Evolutionary conservation across 768 basidiomycete species (phyloP), one percentile per base, ranked within the genome.

Genomic region (Termitomyces sp.): DNA sequence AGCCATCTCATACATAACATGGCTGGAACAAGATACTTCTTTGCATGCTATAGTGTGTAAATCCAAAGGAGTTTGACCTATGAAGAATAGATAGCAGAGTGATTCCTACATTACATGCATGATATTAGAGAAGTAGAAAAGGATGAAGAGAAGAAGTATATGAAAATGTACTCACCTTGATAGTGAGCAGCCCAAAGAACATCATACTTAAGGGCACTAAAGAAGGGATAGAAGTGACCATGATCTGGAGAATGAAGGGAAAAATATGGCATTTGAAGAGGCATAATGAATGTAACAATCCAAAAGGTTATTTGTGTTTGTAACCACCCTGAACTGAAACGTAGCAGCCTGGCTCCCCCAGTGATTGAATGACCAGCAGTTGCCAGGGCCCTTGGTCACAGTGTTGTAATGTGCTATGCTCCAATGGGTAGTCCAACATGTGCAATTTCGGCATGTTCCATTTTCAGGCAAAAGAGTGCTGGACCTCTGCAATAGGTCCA

Each of bases 1-100:
- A 9, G 84, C 84, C 67, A 88, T 77, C 65, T 89, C 89, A 21
- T 75, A 68, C n/a, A 82, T 70, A 25, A 89, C 71, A 0, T 61
- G 67, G 21, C 74, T 72, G n/a, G 81, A 79, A 57, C 74, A 71
- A 3, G 65, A 49, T 4, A 68, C 54, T 30, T 77, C 73, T 39
- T 69, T 74, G 25, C 88, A 86, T 0, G 89, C 84, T 16, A 91
- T 76, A 64, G 82, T 87, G 1, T 51, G 52, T 7, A 84, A 59
- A 0, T 86, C 87, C 45, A 84, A 76, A 2, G 80, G 69, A n/a
- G 66, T 64, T 28, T 76, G 76, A 23, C 77, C 85, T 27, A 83
- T 80, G 14, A 84, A 85, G 0, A 84, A 86, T 4, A 91, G 76
- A 81, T 81, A 91, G 52, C 88, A 83, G 2, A 89, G 89, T 0